phyloP scores from a whole-genome alignment of 1,284 basidiomycete genomes.

The Boletus semigastroideus region DNA sequence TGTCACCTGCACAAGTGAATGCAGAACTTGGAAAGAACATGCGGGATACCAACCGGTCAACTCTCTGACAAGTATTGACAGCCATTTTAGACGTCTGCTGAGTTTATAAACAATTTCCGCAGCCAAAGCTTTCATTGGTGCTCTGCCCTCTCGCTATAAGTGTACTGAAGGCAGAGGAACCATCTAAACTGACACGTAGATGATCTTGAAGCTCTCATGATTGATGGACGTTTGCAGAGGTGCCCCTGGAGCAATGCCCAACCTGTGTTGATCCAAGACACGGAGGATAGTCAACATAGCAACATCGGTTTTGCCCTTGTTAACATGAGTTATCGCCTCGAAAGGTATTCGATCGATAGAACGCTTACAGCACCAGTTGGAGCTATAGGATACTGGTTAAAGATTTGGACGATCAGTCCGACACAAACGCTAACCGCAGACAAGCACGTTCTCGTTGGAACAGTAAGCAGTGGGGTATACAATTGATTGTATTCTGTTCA shows the following conservation, averaged over 20 bases:
- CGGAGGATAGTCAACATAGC: constrained; percentile 94
- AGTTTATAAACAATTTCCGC: constrained; percentile 96
- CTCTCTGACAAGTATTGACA: constrained; percentile 86
- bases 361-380: constrained; percentile 88
- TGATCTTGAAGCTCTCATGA: constrained; percentile 87
- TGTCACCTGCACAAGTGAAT: constrained; percentile 68
- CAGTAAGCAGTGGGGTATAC: constrained; percentile 93
- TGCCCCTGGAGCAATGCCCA: constrained; percentile 30
- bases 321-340: constrained; percentile 8
- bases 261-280: constrained; percentile 76
- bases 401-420: not conserved
- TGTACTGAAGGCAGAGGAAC: not conserved
- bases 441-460: constrained; percentile 94
- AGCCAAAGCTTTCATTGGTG: constrained; percentile 98
- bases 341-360: not conserved
- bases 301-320: constrained; percentile 97
- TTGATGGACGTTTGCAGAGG: constrained; percentile 59
- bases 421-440: constrained; percentile 74
- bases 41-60: constrained; percentile 64
- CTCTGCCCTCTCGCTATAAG: constrained; percentile 45
- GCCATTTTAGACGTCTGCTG: constrained; percentile 87
- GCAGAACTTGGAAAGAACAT: not conserved
- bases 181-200: constrained; percentile 81
- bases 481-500: constrained; percentile 96
- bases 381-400: constrained; percentile 47